These are phyloP conservation scores for Ophiostoma novo-ulmi DNA, from an alignment of 2,329 filamentous ascomycete genomes.

Conservation along the genomic window DNA sequence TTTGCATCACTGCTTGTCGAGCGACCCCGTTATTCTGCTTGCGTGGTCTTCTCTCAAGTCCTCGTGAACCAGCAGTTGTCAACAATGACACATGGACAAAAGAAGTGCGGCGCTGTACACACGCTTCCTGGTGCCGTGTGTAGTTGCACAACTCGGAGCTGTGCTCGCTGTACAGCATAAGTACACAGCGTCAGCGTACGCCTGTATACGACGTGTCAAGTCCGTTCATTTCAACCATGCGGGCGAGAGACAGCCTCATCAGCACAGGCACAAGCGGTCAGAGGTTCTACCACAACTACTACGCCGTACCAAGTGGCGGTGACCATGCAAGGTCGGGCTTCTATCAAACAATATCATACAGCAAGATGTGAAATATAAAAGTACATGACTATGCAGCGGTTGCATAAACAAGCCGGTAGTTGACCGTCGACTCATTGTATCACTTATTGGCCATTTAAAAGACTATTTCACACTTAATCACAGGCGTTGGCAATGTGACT, in stretches of 20 bases:
- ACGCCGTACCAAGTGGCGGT: constrained; percentile 16
- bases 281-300: neutral
- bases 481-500: too few species aligned
- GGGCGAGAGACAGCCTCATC: constrained; percentile 2
- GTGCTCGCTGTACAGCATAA: neutral
- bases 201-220: constrained; percentile 9
- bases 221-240: neutral
- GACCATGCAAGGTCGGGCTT: constrained; percentile 13
- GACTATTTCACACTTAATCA: too few species aligned
- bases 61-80: neutral
- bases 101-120: neutral
- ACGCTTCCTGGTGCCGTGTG: too few species aligned
- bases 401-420: neutral
- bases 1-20: neutral
- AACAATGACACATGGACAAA: neutral
- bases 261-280: constrained; percentile 4
- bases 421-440: too few species aligned
- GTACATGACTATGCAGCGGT: neutral
- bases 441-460: too few species aligned
- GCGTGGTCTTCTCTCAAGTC: too few species aligned
- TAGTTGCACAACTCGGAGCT: neutral
- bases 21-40: too few species aligned
- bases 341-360: neutral
- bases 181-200: neutral
- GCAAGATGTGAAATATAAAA: neutral